Conservation (phyloP, 1,284 basidiomycete genomes). For the Trichosporon ovoides region DNA sequence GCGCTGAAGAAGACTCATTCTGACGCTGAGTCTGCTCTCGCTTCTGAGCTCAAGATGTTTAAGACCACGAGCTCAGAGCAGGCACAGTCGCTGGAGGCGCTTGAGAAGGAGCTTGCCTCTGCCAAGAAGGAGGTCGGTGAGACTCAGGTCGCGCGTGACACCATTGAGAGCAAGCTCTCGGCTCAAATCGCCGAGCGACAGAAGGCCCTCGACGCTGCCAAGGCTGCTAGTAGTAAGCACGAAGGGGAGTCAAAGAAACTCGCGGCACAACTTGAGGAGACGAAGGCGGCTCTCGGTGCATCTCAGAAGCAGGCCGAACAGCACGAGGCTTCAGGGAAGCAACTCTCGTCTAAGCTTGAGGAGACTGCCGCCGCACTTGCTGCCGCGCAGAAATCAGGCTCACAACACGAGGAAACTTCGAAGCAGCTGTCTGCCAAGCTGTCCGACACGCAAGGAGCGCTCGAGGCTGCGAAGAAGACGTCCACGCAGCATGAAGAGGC, state of each 20-base stretch:
- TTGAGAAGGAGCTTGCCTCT: conserved; percentile 15
- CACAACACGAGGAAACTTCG: conserved; percentile 3
- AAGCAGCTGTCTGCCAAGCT: background rate
- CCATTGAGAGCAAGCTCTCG: conserved; percentile 12
- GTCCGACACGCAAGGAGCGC: background rate
- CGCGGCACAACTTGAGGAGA: conserved; percentile 22
- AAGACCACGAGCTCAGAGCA: background rate
- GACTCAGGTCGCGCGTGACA: conserved; percentile 28
- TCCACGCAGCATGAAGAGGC: conserved; percentile 3
- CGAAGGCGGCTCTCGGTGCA: conserved; percentile 34
- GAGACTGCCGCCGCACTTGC: conserved; percentile 21
- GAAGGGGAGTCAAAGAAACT: conserved; percentile 19
- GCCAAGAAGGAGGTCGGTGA: conserved; percentile 20
- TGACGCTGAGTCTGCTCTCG: background rate
- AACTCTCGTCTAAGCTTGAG: conserved; percentile 26
- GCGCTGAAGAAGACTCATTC: background rate
- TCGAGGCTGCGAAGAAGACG: background rate
- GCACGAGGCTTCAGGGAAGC: background rate
- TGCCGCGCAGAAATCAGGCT: background rate
- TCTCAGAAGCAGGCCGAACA: background rate
- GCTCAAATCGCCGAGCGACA: conserved; percentile 15
- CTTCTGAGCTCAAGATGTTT: background rate
- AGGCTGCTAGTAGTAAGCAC: conserved; percentile 15
- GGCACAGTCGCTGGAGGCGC: background rate
- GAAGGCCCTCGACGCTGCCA: conserved; percentile 18